phyloP scores from a whole-genome alignment of 208 protist genomes.

The Crithidia expoeki region DNA sequence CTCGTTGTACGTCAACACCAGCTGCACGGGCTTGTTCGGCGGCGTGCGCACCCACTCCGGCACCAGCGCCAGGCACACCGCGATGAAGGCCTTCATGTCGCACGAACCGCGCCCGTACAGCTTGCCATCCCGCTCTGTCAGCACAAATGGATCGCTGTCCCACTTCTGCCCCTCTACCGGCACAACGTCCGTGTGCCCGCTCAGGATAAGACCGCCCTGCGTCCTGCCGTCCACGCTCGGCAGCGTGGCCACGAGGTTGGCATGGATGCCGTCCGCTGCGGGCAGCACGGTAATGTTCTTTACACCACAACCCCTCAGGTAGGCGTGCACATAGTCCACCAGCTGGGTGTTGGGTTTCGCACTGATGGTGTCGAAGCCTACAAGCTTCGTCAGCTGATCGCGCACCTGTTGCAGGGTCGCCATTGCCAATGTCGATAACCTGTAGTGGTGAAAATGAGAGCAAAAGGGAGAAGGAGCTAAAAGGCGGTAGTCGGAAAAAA shows the following conservation, averaged over 20 bases:
- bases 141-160: slow-evolving; percentile 62
- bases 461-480: not conserved
- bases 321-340: slow-evolving; percentile 45
- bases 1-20: slow-evolving; percentile 58
- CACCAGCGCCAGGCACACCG: slow-evolving; percentile 51
- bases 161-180: slow-evolving; percentile 73
- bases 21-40: slow-evolving; percentile 61
- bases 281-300: slow-evolving; percentile 39
- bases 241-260: slow-evolving; percentile 67
- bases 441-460: not conserved
- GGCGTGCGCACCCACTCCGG: slow-evolving; percentile 50
- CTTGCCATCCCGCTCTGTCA: slow-evolving; percentile 62
- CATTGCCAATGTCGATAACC: slow-evolving; percentile 30
- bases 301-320: slow-evolving; percentile 38
- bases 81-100: slow-evolving; percentile 82
- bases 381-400: slow-evolving; percentile 58
- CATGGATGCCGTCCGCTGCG: slow-evolving; percentile 49
- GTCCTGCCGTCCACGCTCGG: slow-evolving; percentile 47
- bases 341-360: slow-evolving; percentile 52
- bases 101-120: slow-evolving; percentile 70
- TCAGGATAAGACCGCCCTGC: slow-evolving; percentile 69
- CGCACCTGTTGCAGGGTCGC: slow-evolving; percentile 26
- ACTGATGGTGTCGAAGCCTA: slow-evolving; percentile 70
- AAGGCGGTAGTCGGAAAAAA: too few species aligned
- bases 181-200: slow-evolving; percentile 77